Conservation (phyloP, 441 rosid genomes). For the Flueggea neowawraea region DNA sequence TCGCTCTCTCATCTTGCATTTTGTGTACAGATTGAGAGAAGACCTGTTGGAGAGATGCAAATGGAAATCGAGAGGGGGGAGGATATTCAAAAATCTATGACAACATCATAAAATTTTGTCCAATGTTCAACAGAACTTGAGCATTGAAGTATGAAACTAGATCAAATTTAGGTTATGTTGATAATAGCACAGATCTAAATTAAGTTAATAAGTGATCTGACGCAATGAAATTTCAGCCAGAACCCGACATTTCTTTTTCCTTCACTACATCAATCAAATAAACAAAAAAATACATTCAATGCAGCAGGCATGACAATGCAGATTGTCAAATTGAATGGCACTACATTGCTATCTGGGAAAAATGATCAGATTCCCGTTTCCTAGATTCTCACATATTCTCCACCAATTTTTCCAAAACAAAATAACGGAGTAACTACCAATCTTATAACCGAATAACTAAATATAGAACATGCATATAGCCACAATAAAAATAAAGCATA, state of each 20-base stretch:
- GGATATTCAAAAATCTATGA: neutral
- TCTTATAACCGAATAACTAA: no score
- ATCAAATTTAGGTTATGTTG: no score
- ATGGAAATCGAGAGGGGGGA: neutral
- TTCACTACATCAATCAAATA: conserved; percentile 6
- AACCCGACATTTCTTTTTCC: neutral
- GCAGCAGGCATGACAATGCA: neutral
- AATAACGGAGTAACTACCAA: no score
- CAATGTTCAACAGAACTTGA: no score
- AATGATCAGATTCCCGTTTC: neutral
- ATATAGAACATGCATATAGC: neutral
- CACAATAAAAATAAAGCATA: conserved; percentile 4
- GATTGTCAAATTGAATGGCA: neutral
- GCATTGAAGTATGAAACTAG: no score
- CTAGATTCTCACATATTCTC: no score
- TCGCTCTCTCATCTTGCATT: conserved; percentile 40
- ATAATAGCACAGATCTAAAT: no score
- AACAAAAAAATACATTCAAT: neutral
- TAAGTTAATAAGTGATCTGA: neutral
- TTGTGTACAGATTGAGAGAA: neutral
- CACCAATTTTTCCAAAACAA: no score
- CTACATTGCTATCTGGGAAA: conserved; percentile 2
- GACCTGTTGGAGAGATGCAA: neutral
- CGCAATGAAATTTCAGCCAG: conserved; percentile 1
- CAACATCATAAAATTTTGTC: neutral